These are phyloP conservation scores for Pleurotus salmoneostramineus DNA, from an alignment of 768 basidiomycete species.

Conservation along the genomic window DNA sequence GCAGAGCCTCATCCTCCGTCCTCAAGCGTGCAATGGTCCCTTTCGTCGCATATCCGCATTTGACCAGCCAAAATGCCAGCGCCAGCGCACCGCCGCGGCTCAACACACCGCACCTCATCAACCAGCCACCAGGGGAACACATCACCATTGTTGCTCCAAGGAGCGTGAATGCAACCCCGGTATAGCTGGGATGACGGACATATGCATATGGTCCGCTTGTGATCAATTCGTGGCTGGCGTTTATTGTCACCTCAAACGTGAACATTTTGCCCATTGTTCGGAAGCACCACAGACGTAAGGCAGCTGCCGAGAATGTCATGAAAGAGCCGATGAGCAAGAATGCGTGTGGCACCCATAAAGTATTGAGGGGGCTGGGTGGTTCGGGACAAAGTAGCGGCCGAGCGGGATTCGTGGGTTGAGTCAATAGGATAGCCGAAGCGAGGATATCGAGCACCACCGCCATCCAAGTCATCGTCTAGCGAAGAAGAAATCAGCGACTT, in stretches of 20 bases:
- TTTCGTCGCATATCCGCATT: constrained; percentile 5
- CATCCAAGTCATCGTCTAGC: constrained; percentile 6
- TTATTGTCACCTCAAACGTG: constrained; percentile 13
- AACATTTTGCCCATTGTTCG: constrained; percentile 10
- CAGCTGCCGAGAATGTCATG: constrained; percentile 4
- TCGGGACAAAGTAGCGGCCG: background rate
- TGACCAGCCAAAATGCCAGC: constrained; percentile 7
- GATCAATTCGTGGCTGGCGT: constrained; percentile 9
- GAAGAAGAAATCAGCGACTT: background rate
- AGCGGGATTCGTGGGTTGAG: background rate
- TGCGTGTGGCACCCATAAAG: background rate
- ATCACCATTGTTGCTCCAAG: constrained; percentile 8
- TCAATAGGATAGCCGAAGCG: constrained; percentile 3
- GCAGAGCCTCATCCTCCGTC: constrained; percentile 6
- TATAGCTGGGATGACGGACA: constrained; percentile 16
- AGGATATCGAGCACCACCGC: constrained; percentile 1
- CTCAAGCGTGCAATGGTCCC: constrained; percentile 3
- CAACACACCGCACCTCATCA: constrained; percentile 7
- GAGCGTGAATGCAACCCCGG: constrained; percentile 10
- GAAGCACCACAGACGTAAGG: constrained; percentile 10
- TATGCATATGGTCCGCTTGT: constrained; percentile 13
- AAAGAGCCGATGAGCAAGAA: background rate
- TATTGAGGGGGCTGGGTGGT: background rate
- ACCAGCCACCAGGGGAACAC: constrained; percentile 6
- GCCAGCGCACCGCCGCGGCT: constrained; percentile 1